phyloP scores from a whole-genome alignment of 208 protist genomes.

The Leishmania tropica region DNA sequence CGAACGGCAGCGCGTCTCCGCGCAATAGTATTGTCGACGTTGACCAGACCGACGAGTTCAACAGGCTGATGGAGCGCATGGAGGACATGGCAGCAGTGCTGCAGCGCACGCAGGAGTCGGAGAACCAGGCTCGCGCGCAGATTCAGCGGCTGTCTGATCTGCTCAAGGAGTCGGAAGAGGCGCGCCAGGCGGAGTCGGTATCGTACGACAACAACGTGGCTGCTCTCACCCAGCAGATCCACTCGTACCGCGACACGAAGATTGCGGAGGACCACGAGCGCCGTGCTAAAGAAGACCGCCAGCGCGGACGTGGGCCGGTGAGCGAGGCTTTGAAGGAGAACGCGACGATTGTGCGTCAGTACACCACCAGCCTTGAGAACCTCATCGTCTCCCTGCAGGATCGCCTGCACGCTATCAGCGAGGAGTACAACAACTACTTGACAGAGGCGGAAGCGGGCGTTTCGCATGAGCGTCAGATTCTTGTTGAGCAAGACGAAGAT shows the following conservation, averaged over 20 bases:
- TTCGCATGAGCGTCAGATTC: conserved; percentile 45
- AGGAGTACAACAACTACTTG: conserved; percentile 68
- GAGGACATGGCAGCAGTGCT: conserved; percentile 76
- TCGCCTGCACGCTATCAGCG: conserved; percentile 53
- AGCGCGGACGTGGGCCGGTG: conserved; percentile 30
- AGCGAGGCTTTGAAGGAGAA: conserved; percentile 61
- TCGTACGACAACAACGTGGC: conserved; percentile 77
- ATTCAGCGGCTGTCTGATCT: conserved; percentile 60
- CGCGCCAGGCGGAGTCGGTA: conserved; percentile 59
- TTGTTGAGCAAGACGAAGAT: conserved; percentile 60
- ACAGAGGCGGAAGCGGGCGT: conserved; percentile 47
- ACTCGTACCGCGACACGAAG: conserved; percentile 65
- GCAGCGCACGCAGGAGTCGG: conserved; percentile 72
- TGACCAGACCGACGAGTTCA: conserved; percentile 66
- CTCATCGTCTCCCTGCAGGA: conserved; percentile 68
- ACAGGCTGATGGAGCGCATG: conserved; percentile 75
- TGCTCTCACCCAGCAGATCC: conserved; percentile 62
- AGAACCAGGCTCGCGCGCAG: conserved; percentile 64
- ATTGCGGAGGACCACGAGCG: conserved; percentile 70
- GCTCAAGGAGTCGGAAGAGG: conserved; percentile 71
- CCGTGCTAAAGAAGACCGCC: conserved; percentile 33
- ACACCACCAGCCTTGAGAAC: conserved; percentile 74
- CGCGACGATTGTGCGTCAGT: conserved; percentile 76
- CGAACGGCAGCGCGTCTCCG: conserved; percentile 41
- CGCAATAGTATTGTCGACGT: conserved; percentile 29